Conservation (phyloP, 2,329 filamentous ascomycete genomes). For the Alternaria gansuensis region DNA sequence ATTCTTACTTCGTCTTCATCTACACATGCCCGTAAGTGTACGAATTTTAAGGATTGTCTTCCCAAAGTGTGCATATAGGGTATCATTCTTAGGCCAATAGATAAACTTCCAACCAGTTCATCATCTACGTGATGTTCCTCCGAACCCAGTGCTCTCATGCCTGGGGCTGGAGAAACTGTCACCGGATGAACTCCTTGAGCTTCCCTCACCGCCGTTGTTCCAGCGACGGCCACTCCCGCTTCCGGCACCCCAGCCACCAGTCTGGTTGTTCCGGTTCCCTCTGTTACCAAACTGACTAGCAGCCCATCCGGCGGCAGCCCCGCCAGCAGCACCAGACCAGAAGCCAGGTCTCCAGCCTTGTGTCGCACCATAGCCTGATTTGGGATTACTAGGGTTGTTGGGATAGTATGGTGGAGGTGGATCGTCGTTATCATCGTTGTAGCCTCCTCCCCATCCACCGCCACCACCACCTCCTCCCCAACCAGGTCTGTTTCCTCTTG, state of each 20-base stretch:
- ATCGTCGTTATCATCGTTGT: conserved; percentile 54
- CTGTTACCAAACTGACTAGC: conserved; percentile 58
- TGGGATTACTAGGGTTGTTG: conserved; percentile 33
- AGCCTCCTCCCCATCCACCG: conserved; percentile 51
- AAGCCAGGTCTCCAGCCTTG: conserved; percentile 75
- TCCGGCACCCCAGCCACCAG: conserved; percentile 43
- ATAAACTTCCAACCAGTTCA: conserved; percentile 7
- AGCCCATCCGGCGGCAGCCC: conserved; percentile 73
- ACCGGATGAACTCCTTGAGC: conserved; percentile 47
- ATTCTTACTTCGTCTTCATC: not conserved
- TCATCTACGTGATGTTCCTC: conserved; percentile 66
- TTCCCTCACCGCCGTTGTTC: conserved; percentile 53
- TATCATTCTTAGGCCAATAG: conserved; percentile 45
- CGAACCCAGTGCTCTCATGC: conserved; percentile 76
- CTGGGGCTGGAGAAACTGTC: conserved; percentile 59
- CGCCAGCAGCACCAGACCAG: conserved; percentile 73
- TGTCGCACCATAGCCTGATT: conserved; percentile 34
- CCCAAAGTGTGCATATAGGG: conserved; percentile 19
- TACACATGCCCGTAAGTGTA: not conserved
- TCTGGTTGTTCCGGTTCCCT: conserved; percentile 54
- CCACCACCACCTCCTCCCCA: conserved; percentile 55
- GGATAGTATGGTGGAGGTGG: conserved; percentile 61
- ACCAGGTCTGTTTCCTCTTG: conserved; percentile 42
- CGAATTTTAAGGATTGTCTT: not conserved
- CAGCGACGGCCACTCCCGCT: conserved; percentile 44